phyloP scores from a whole-genome alignment of 306 rosid species.

The Lotus japonicus region DNA sequence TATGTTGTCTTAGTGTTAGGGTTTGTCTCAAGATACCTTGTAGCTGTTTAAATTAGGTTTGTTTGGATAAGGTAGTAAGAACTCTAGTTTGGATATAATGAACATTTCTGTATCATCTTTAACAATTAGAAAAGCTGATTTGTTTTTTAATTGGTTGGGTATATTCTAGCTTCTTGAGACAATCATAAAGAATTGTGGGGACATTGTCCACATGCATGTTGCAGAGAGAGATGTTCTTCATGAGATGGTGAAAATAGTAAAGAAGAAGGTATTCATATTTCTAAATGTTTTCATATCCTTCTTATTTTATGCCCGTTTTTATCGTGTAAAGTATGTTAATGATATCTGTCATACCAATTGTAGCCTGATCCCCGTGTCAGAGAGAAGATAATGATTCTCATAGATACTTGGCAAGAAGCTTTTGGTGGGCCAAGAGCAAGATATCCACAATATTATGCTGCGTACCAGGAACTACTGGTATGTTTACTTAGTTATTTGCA shows the following conservation, averaged over 20 bases:
- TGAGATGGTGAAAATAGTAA: slow-evolving; percentile 88
- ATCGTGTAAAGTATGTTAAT: slow-evolving; percentile 21
- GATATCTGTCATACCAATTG: slow-evolving; percentile 36
- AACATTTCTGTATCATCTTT: slow-evolving; percentile 1
- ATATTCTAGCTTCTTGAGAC: slow-evolving; percentile 88
- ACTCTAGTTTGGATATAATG: not conserved
- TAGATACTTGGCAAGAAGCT: slow-evolving; percentile 99
- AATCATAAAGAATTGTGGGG: slow-evolving; percentile 90
- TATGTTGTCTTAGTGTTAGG: not conserved
- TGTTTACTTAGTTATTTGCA: slow-evolving; percentile 13
- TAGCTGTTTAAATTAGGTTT: not conserved
- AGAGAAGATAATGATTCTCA: slow-evolving; percentile 83
- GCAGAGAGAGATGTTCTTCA: slow-evolving; percentile 93
- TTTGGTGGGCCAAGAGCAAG: slow-evolving; percentile 96
- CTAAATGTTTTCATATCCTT: slow-evolving; percentile 19
- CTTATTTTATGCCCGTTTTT: slow-evolving; percentile 20
- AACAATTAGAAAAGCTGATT: slow-evolving; percentile 18
- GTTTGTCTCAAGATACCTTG: not conserved
- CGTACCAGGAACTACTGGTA: slow-evolving; percentile 94
- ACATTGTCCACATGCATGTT: slow-evolving; percentile 94
- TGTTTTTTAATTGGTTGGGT: slow-evolving; percentile 40
- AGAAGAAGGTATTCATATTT: slow-evolving; percentile 64
- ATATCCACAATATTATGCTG: slow-evolving; percentile 91
- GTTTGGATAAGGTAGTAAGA: not conserved
- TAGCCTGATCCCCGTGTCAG: slow-evolving; percentile 83